Evolutionary conservation across 2,329 filamentous ascomycete genomes (phyloP), one percentile per base, ranked within the genome.

Genomic region (Diaporthe sp.): DNA sequence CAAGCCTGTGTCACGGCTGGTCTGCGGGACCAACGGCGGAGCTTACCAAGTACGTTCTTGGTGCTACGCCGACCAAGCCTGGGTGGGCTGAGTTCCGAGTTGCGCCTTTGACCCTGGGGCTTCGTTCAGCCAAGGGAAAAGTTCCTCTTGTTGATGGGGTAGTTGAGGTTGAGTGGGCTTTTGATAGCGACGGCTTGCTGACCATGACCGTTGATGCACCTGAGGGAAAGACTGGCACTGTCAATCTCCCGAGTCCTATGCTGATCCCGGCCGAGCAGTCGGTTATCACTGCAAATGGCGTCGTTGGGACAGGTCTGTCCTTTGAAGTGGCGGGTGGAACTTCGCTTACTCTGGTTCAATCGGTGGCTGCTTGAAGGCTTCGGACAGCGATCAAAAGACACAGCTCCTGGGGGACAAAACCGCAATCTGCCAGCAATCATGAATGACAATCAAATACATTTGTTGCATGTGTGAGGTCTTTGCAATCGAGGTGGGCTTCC

Each of bases 261-360:
- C 1, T 65, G 25, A 8, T 65, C 2, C 25, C 25, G 3, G 39
- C 15, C 15, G 39, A 65, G 15, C 15, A 31, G 17, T 65, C 39
- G 1, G 9, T 28, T 1, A 28, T 65, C 9, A 44, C 6, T 31
- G 25, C 34, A 15, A 65, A 65, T 47, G 39, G 60, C 39, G 8
- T 5, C 3, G 12, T 10, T 7, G 1, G 5, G 13, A 1, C 10
- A 44, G 37, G 13, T 1, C 0, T 13, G 7, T 17, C n/a, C 2
- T 44, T 63, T 15, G 20, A 63, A n/a, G n/a, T 63, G n/a, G 37
- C 44, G 0, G 58, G 58, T 20, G n/a, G 58, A 10, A 63, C n/a
- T 0, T 4, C n/a, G 12, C 6, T 44, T 2, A 61, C 0, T 28
- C 1, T 63, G 15, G 34, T 42, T 9, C 58, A 63, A 9, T 6